Percentiles rank a stretch among this genome's conserved stretches.
Conservation (phyloP, 2,329 filamentous ascomycete species). For the Neofusicoccum cordaticola region DNA sequence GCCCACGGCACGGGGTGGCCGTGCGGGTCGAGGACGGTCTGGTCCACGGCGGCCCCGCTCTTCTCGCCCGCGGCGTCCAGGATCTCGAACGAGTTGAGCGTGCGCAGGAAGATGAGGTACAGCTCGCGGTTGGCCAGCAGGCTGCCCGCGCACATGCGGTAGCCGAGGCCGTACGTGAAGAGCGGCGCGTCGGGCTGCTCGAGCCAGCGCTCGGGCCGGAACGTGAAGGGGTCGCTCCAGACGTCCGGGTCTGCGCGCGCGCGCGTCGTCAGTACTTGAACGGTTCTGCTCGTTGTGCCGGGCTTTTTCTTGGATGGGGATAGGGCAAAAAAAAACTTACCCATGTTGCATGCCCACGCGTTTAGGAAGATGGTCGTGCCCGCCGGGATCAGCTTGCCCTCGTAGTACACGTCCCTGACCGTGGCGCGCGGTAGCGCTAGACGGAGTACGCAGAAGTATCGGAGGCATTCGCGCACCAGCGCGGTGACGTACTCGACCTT, state of each 20-base stretch:
- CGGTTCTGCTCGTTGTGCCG: no score
- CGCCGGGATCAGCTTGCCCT: constrained; percentile 58
- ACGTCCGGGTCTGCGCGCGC: constrained; percentile 46
- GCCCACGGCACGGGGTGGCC: not conserved
- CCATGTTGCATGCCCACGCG: constrained; percentile 68
- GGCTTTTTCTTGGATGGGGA: no score
- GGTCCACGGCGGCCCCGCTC: not conserved
- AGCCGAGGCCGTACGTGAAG: constrained; percentile 65
- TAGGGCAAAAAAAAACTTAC: constrained; percentile 46
- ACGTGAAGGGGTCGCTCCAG: constrained; percentile 58
- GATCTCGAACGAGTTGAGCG: constrained; percentile 61
- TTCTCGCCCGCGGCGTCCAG: constrained; percentile 45
- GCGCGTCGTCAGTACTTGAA: not conserved
- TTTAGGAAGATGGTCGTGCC: constrained; percentile 66
- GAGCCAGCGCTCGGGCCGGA: constrained; percentile 62
- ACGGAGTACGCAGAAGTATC: constrained; percentile 62
- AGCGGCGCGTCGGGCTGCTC: constrained; percentile 62
- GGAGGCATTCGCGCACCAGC: constrained; percentile 60
- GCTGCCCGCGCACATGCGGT: constrained; percentile 66
- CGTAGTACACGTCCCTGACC: constrained; percentile 58
- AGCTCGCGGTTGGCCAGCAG: constrained; percentile 63
- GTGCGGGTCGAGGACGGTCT: not conserved
- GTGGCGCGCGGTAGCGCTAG: constrained; percentile 62
- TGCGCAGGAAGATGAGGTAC: constrained; percentile 62
- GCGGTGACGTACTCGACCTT: constrained; percentile 63